Conservation (phyloP, 2,329 filamentous ascomycete species). For the Dactylellina parvicollis region DNA sequence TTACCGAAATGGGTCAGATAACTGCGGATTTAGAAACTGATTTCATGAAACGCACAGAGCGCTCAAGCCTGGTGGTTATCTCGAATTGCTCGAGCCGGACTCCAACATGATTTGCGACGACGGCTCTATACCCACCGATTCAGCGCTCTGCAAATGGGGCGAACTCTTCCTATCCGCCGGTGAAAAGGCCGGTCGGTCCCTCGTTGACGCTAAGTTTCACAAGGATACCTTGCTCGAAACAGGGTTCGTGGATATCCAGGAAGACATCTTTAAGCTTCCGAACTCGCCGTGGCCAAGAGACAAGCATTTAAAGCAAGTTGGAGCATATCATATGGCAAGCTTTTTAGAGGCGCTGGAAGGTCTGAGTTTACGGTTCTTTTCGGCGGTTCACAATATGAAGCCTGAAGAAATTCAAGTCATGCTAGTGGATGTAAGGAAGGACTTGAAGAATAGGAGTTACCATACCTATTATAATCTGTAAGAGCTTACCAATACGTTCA, state of each 20-base stretch:
- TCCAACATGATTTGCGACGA: constrained; percentile 63
- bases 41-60: constrained; percentile 24
- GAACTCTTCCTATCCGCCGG: constrained; percentile 48
- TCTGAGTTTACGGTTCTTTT: constrained; percentile 56
- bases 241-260: constrained; percentile 68
- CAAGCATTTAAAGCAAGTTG: constrained; percentile 55
- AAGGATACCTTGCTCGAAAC: constrained; percentile 59
- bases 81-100: constrained; percentile 64
- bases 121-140: constrained; percentile 59
- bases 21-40: not conserved
- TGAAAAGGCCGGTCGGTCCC: constrained; percentile 42
- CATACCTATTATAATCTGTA: constrained; percentile 57
- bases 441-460: constrained; percentile 52
- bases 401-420: constrained; percentile 54
- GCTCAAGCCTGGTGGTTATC: constrained; percentile 55
- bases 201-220: constrained; percentile 50
- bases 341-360: constrained; percentile 56
- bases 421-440: constrained; percentile 51
- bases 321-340: constrained; percentile 56
- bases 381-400: constrained; percentile 39
- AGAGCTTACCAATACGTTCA: constrained; percentile 60
- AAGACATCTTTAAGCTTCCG: constrained; percentile 67
- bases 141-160: constrained; percentile 52
- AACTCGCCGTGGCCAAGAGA: constrained; percentile 68
- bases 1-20: not conserved